Percentiles rank a stretch among this genome's conserved stretches.
These are phyloP conservation scores for Aspergillus novofumigatus DNA, from an alignment of 2,329 filamentous ascomycete genomes.

Conservation along the genomic window DNA sequence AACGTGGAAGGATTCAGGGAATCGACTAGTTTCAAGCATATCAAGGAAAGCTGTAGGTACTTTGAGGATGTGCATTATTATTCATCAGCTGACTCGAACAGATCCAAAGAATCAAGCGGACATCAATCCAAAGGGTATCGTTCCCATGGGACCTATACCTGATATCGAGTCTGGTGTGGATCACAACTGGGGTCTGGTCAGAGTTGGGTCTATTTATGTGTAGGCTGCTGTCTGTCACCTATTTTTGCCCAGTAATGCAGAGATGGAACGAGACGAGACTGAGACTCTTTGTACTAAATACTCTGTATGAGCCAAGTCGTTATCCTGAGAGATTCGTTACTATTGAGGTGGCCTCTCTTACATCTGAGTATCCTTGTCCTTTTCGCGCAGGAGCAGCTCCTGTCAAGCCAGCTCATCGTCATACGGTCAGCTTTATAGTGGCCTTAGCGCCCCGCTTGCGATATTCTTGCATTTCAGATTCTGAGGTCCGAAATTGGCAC, in stretches of 20 bases:
- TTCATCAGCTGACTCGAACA: conserved; percentile 13
- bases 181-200: conserved; percentile 46
- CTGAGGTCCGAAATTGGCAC: too few relatives aligned
- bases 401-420: too few relatives aligned
- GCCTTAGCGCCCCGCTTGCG: too few relatives aligned
- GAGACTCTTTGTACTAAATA: neutral
- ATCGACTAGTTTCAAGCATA: conserved; percentile 62
- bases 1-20: conserved; percentile 52
- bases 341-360: too few relatives aligned
- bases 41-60: conserved; percentile 57
- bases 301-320: too few relatives aligned
- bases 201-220: conserved; percentile 33
- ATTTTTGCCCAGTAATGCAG: neutral
- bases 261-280: too few relatives aligned
- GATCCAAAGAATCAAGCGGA: conserved; percentile 57
- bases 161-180: conserved; percentile 53
- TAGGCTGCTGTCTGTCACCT: neutral
- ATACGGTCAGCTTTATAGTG: too few relatives aligned
- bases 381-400: too few relatives aligned
- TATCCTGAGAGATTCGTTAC: too few relatives aligned
- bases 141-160: conserved; percentile 59
- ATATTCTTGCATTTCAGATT: too few relatives aligned
- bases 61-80: neutral
- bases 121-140: conserved; percentile 60
- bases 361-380: too few relatives aligned